A percentile compares a stretch with the other conserved stretches of the same genome.
phyloP scores from a whole-genome alignment of 1,284 basidiomycete genomes.

The Ganoderma lucidum region DNA sequence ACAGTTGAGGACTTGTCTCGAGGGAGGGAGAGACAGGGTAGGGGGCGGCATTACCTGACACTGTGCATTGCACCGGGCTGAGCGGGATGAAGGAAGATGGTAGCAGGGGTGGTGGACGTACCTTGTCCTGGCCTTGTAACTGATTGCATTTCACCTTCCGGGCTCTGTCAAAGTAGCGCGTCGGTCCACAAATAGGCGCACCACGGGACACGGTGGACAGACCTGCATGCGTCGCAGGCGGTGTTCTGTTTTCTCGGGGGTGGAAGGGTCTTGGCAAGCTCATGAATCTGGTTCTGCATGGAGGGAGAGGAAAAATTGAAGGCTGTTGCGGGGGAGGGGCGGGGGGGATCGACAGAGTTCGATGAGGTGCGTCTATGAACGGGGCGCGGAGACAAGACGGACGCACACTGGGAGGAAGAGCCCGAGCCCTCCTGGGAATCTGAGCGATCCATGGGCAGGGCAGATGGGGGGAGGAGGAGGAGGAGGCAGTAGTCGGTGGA shows the following conservation, averaged over 20 bases:
- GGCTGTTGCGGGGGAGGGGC: constrained; percentile 45
- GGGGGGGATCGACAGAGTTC: constrained; percentile 22
- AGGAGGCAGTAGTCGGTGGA: constrained; percentile 10
- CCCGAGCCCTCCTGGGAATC: constrained; percentile 25
- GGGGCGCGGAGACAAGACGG: constrained; percentile 4
- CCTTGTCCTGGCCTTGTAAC: constrained; percentile 80
- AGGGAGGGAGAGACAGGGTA: not conserved
- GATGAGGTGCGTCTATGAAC: constrained; percentile 4
- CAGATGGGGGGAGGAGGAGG: constrained; percentile 18
- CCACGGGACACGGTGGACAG: constrained; percentile 24
- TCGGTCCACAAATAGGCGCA: constrained; percentile 15
- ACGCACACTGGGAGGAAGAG: constrained; percentile 32
- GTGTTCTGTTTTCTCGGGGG: constrained; percentile 89
- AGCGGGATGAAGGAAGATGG: not conserved
- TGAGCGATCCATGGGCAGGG: constrained; percentile 27
- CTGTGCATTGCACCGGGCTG: constrained; percentile 27
- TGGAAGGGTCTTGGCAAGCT: constrained; percentile 76
- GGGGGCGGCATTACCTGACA: constrained; percentile 58
- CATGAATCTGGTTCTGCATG: constrained; percentile 80
- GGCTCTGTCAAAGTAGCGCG: constrained; percentile 54
- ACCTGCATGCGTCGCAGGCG: constrained; percentile 90
- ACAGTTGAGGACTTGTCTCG: constrained; percentile 13
- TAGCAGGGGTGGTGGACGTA: constrained; percentile 43
- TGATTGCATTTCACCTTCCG: constrained; percentile 87
- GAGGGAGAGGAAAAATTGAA: constrained; percentile 66